phyloP scores from a whole-genome alignment of 805 yeast species.

The Candida boleticola region DNA sequence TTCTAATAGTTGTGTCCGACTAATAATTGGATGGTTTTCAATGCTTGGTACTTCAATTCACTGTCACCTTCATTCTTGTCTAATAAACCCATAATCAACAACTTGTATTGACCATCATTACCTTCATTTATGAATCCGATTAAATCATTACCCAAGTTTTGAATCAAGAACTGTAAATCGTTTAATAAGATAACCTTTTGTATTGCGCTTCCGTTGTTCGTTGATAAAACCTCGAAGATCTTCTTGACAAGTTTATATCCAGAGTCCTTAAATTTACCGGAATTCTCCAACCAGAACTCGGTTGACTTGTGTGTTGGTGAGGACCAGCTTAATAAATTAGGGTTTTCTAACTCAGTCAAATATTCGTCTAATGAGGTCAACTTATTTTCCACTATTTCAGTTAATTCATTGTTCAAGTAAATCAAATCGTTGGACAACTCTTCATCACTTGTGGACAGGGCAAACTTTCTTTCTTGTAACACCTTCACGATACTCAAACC shows the following conservation, averaged over 20 bases:
- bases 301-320: conserved; percentile 89
- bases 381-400: conserved; percentile 63
- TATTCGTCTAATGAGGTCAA: conserved; percentile 94
- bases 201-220: conserved; percentile 13
- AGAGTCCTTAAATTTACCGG: conserved; percentile 69
- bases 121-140: conserved; percentile 32
- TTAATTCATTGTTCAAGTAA: conserved; percentile 55
- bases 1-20: conserved; percentile 78
- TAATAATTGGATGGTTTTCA: conserved; percentile 90
- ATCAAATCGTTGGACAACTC: conserved; percentile 77
- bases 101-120: conserved; percentile 60
- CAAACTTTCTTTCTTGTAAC: conserved; percentile 85
- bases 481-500: conserved; percentile 68
- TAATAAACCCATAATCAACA: conserved; percentile 81
- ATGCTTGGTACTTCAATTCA: conserved; percentile 91
- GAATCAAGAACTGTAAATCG: conserved; percentile 42
- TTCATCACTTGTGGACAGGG: conserved; percentile 64
- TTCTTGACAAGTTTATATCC: conserved; percentile 70
- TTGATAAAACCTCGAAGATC: conserved; percentile 52
- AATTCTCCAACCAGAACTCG: conserved; percentile 88
- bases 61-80: conserved; percentile 65
- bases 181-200: conserved; percentile 38
- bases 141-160: conserved; percentile 39
- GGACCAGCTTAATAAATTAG: conserved; percentile 67
- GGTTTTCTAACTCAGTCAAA: conserved; percentile 75